These are phyloP conservation scores for Microbotryomycetes sp. DNA, from an alignment of 1,284 basidiomycete genomes.

Conservation along the genomic window DNA sequence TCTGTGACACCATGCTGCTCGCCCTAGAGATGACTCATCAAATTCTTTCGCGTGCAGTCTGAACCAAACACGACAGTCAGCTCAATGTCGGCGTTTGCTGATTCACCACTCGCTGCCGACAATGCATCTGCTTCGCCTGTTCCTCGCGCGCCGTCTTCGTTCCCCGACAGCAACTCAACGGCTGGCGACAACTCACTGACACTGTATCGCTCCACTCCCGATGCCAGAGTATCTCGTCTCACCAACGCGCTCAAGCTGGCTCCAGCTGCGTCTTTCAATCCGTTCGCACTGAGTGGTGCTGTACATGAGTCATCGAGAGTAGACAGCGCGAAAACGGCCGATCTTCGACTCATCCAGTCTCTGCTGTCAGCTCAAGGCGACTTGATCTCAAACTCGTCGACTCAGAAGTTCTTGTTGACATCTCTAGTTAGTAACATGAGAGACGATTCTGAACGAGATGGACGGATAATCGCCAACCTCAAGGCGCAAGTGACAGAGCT, in stretches of 20 bases:
- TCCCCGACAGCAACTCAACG: background rate
- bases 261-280: too few relatives aligned
- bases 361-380: conserved; percentile 24
- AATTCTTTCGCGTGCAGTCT: conserved; percentile 7
- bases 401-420: conserved; percentile 19
- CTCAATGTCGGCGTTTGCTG: conserved; percentile 9
- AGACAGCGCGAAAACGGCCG: too few relatives aligned
- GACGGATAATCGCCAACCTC: conserved; percentile 13
- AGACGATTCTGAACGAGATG: conserved; percentile 23
- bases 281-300: too few relatives aligned
- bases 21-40: background rate
- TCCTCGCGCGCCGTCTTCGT: background rate
- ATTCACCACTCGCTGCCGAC: background rate
- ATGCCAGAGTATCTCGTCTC: too few relatives aligned
- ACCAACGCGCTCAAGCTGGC: too few relatives aligned
- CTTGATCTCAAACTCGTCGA: conserved; percentile 11
- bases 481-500: conserved; percentile 12
- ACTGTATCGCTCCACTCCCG: background rate
- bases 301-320: too few relatives aligned
- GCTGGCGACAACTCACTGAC: background rate
- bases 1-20: background rate
- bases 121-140: background rate
- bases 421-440: conserved; percentile 19
- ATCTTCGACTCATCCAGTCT: conserved; percentile 9
- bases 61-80: conserved; percentile 27